Evolutionary conservation across 2,329 filamentous ascomycete genomes (phyloP), one percentile per base, ranked within the genome.

Genomic region (Fusarium tupiense): DNA sequence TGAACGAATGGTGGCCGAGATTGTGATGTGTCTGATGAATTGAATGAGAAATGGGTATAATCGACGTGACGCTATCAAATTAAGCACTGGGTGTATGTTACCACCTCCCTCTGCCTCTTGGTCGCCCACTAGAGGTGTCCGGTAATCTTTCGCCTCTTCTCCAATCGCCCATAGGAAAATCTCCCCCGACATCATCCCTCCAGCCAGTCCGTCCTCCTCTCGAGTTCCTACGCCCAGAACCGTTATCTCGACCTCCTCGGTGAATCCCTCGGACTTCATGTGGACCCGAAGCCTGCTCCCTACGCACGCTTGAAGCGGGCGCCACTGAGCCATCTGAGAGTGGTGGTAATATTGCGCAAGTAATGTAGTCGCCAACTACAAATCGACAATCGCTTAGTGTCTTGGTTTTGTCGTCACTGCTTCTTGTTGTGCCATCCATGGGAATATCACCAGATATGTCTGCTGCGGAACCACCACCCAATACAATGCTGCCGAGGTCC

Each of bases 341-440:
- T 2, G 94, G 94, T 47, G 94, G 91, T 64, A 96, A 85, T 68
- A 98, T 91, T 10, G 94, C 93, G 81, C 94, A 96, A 66, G 92
- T 92, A 46, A 98, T 88, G 80, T 93, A 97, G 82, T 98, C 96
- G 2, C 96, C 96, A 71, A 96, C 92, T 17, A 98, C 92, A 78
- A 98, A 97, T 29, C 92, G 89, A 40, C 90, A 91, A 61, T 97
- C 94, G 43, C 87, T 87, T 38, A 98, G 84, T 14, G 93, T 95
- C 84, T 92, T 96, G 35, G 91, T 87, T 17, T 90, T 88, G 35
- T 94, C 91, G 11, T 88, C 88, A 40, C 86, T 86, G 80, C 80
- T 71, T 77, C 76, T 73, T 73, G 77, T 69, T 78, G 80, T 67
- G 77, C 78, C 71, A 13, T 75, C 78, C 50, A 78, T 80, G 53